phyloP scores from a whole-genome alignment of 140 eudicot species.

The Oenanthe javanica region DNA sequence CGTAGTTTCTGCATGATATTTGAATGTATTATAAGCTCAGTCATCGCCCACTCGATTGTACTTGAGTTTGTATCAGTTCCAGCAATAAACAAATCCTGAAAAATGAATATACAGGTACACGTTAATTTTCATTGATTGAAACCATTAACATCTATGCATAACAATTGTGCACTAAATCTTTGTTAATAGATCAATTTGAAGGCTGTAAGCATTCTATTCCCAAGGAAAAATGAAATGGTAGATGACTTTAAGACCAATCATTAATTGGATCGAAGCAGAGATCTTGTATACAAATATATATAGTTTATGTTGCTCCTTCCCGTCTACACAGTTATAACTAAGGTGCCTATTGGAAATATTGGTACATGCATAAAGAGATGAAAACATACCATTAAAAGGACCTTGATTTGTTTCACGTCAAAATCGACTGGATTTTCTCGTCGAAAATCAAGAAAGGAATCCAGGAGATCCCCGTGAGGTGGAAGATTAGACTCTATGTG shows the following conservation, averaged over 20 bases:
- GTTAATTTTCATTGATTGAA: background rate
- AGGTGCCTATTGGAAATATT: background rate
- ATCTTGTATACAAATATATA: background rate
- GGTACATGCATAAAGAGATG: background rate
- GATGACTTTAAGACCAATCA: background rate
- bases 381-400: background rate
- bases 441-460: background rate
- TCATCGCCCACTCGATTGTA: background rate
- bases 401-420: background rate
- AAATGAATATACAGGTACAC: background rate
- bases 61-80: background rate
- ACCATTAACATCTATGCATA: background rate
- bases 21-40: background rate
- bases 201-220: background rate
- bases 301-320: too few species aligned
- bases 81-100: conserved; percentile 7
- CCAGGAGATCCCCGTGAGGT: background rate
- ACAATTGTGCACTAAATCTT: background rate
- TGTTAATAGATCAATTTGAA: background rate
- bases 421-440: background rate
- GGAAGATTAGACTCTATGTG: background rate
- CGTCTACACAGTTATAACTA: background rate
- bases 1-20: background rate
- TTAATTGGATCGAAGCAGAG: background rate
- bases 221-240: background rate